Evolutionary conservation across 2,329 filamentous ascomycete genomes (phyloP).

Genomic region (Sporothrix sp.): DNA sequence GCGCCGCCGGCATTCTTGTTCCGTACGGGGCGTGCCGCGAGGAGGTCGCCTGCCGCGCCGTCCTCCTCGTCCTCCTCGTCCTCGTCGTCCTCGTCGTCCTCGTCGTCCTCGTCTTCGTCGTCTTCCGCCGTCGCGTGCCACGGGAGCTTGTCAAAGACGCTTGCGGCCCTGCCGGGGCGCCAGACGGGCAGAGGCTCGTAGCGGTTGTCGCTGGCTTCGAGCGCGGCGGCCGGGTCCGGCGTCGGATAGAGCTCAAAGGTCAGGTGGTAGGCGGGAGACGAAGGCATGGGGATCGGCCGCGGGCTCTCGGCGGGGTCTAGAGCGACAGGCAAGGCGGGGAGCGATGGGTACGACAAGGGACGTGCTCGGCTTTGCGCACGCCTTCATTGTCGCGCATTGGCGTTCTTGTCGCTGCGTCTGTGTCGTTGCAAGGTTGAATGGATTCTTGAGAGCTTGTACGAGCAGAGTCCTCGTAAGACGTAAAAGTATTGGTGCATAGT

Average conservation of each 20-base stretch:
- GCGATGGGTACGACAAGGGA: too few relatives aligned
- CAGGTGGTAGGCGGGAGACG: slow-evolving; percentile 55
- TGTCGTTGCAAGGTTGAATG: background rate
- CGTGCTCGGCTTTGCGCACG: background rate
- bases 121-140: slow-evolving; percentile 31
- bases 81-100: background rate
- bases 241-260: slow-evolving; percentile 54
- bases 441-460: too few relatives aligned
- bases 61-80: too few relatives aligned
- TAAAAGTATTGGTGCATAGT: too few relatives aligned
- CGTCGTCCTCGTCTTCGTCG: background rate
- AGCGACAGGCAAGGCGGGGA: background rate
- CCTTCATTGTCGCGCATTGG: background rate
- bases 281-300: slow-evolving; percentile 35
- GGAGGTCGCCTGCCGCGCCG: too few relatives aligned
- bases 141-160: slow-evolving; percentile 48
- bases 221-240: slow-evolving; percentile 26
- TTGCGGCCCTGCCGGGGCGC: slow-evolving; percentile 38
- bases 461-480: too few relatives aligned
- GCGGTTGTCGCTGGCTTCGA: background rate
- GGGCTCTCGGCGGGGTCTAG: background rate
- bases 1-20: slow-evolving; percentile 1
- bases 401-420: background rate
- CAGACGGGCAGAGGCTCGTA: slow-evolving; percentile 26
- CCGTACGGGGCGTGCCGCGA: background rate